Conservation (phyloP, 176 grass and related monocot genomes). For the Neostapfia colusana region DNA sequence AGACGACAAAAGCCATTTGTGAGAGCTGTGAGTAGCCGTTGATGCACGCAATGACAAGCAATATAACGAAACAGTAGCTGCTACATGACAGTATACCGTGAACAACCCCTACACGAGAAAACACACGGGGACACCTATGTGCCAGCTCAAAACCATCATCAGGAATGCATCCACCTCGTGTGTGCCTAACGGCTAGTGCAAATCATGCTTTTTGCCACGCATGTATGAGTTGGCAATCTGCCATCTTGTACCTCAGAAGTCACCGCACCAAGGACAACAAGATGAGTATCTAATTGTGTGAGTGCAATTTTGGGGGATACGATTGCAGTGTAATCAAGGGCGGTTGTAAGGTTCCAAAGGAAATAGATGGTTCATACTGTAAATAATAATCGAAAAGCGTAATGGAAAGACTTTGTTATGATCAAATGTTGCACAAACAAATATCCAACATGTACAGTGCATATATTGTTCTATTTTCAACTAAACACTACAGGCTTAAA, state of each 20-base stretch:
- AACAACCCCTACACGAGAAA: not conserved
- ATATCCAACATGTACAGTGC: not conserved
- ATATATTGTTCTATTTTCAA: not conserved
- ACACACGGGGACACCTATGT: not conserved
- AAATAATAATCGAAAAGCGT: conserved; percentile 21
- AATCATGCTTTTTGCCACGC: not conserved
- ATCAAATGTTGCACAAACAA: not conserved
- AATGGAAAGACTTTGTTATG: not conserved
- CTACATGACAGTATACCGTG: not conserved
- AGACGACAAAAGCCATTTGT: not conserved
- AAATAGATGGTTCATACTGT: not conserved
- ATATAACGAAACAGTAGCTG: not conserved
- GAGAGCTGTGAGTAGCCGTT: not conserved
- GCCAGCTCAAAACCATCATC: not conserved
- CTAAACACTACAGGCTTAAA: not conserved
- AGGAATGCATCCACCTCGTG: not conserved
- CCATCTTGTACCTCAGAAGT: not conserved
- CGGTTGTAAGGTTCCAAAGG: not conserved
- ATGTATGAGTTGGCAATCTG: not conserved
- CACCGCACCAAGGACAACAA: not conserved
- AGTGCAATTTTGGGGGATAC: not conserved
- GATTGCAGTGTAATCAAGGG: not conserved
- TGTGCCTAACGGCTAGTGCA: not conserved
- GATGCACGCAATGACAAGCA: not conserved
- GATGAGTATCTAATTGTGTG: not conserved